phyloP scores from a whole-genome alignment of 441 rosid species.

The Pelargonium myrrhifolium region DNA sequence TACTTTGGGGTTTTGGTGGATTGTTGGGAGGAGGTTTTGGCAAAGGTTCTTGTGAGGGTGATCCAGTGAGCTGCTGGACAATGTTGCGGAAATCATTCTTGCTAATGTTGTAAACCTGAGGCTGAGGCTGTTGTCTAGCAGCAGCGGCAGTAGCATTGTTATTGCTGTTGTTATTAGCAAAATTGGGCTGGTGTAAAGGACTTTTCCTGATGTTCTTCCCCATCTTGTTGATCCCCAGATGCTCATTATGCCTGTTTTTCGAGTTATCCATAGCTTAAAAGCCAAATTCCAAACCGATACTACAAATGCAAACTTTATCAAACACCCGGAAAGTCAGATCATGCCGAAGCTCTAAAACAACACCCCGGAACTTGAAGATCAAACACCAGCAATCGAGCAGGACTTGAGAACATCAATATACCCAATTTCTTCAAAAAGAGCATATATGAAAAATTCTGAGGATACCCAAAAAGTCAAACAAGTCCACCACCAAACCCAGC shows the following conservation, averaged over 20 bases:
- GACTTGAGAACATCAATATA: background rate
- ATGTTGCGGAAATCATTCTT: conserved; percentile 78
- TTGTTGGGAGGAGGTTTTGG: conserved; percentile 57
- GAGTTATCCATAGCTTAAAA: conserved; percentile 55
- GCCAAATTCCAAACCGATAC: conserved; percentile 16
- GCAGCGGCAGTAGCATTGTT: conserved; percentile 17
- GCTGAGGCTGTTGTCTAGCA: conserved; percentile 68
- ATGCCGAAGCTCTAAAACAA: conserved; percentile 13
- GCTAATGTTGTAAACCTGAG: conserved; percentile 89
- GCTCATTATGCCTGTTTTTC: conserved; percentile 57
- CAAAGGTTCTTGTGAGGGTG: conserved; percentile 57
- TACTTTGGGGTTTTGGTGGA: conserved; percentile 67
- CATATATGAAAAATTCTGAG: no score
- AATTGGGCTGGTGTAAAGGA: conserved; percentile 65
- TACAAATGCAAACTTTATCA: background rate
- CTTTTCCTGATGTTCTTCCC: conserved; percentile 83
- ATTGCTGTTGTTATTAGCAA: conserved; percentile 35
- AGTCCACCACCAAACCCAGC: no score
- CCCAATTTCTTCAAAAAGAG: background rate
- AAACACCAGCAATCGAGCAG: conserved; percentile 4
- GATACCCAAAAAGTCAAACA: no score
- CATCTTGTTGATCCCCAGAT: conserved; percentile 70
- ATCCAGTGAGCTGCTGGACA: conserved; percentile 88
- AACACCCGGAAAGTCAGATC: conserved; percentile 9
- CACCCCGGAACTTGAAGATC: conserved; percentile 12